Conservation (phyloP, 2,329 filamentous ascomycete genomes). For the Lecanosticta acicola region DNA sequence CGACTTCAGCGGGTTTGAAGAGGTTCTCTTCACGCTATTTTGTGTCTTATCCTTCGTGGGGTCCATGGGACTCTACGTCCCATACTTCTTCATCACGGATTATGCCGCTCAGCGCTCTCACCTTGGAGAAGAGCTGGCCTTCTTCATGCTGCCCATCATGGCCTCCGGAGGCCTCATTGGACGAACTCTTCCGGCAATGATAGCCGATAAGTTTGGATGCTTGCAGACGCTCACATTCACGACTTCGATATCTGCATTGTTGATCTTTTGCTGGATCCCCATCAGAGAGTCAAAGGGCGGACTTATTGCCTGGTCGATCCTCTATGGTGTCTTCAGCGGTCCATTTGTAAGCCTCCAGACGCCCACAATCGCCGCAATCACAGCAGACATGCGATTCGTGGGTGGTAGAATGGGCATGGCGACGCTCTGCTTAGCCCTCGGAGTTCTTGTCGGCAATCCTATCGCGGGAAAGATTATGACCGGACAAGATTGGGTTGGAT, state of each 20-base stretch:
- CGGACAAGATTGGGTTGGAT: conserved; percentile 12
- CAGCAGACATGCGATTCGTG: conserved; percentile 15
- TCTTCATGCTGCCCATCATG: conserved; percentile 62
- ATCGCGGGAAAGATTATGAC: conserved; percentile 16
- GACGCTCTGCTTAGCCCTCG: conserved; percentile 17
- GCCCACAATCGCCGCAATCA: conserved; percentile 27
- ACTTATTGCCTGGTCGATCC: conserved; percentile 36
- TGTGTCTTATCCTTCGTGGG: conserved; percentile 36
- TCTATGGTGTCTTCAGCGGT: conserved; percentile 43
- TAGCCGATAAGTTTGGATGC: conserved; percentile 41
- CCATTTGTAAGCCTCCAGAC: conserved; percentile 39
- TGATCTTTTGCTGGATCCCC: conserved; percentile 32
- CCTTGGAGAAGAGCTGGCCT: conserved; percentile 44
- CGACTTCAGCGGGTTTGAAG: not conserved
- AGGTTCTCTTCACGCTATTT: conserved; percentile 23
- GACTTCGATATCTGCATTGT: conserved; percentile 21
- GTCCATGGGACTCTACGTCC: conserved; percentile 35
- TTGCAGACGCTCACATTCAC: conserved; percentile 40
- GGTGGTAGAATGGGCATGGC: conserved; percentile 23
- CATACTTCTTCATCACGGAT: conserved; percentile 52
- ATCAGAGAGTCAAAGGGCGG: conserved; percentile 25
- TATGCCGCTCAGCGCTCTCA: conserved; percentile 41
- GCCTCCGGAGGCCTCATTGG: conserved; percentile 51
- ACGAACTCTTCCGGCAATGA: conserved; percentile 40
- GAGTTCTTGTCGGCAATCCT: conserved; percentile 22